Evolutionary conservation across 495 filamentous ascomycete species (phyloP).

Genomic region (Neurospora terricola): DNA sequence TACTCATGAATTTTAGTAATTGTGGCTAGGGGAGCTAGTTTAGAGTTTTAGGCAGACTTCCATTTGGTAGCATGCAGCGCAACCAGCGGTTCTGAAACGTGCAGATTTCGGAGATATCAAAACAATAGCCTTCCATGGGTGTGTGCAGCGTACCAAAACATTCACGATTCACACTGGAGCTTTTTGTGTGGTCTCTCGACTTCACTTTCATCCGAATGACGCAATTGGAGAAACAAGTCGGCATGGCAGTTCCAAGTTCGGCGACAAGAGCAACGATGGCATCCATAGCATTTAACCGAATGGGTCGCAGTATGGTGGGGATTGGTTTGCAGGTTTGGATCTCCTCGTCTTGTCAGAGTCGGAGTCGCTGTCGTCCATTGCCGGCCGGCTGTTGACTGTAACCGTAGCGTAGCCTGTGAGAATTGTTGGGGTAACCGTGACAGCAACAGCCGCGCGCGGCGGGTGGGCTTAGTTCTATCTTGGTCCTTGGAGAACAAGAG

Average conservation of each 20-base stretch:
- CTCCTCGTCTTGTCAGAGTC: not conserved
- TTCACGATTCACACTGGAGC: not conserved
- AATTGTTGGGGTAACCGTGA: not conserved
- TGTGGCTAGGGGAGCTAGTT: not conserved
- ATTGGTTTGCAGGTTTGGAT: not conserved
- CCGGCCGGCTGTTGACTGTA: not conserved
- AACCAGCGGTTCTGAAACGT: not conserved
- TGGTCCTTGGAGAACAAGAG: not conserved
- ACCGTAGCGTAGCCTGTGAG: not conserved
- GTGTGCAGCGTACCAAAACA: not conserved
- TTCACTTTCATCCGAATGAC: not conserved
- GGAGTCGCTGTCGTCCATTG: not conserved
- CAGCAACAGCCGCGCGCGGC: not conserved
- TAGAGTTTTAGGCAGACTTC: not conserved
- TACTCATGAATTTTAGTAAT: not conserved
- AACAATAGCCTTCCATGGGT: not conserved
- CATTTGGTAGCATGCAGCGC: not conserved
- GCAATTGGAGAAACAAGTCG: not conserved
- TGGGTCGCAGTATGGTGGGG: not conserved
- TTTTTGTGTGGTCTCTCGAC: not conserved
- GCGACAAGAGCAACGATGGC: not conserved
- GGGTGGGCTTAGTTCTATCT: not conserved
- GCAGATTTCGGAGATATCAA: not conserved
- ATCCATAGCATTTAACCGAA: not conserved
- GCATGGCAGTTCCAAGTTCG: not conserved